Evolutionary conservation across 2,329 filamentous ascomycete species (phyloP), one percentile per base, ranked within the genome.

Genomic region (Diaporthe humulicola): DNA sequence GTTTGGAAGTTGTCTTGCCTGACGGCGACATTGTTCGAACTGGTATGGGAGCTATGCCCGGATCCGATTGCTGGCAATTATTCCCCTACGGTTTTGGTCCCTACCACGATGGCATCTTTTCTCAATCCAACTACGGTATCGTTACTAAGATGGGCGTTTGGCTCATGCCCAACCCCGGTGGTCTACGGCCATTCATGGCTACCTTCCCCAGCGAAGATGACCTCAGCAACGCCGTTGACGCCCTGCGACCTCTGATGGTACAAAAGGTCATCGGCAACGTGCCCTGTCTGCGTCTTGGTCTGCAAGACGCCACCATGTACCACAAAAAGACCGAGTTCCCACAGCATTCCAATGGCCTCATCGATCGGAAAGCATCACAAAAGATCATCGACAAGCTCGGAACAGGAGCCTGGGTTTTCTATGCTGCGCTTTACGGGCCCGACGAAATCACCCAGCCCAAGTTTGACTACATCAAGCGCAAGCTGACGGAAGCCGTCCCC

Each of bases 261-360:
- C 54, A 57, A 57, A 57, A 57, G 54, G 7, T 57, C 2, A 57
- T 57, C 14, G 54, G 54, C 17, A 57, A 57, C 54, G 54, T 57
- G 30, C 54, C 54, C 9, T 57, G 54, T 17, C 54, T 57, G 17
- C 54, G 54, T n/a, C 54, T 57, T 22, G 54, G 54, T 57, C 28
- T 57, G 17, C 54, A 57, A n/a, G 54, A 57, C 30, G 54, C 54
- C 54, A 57, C 30, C 17, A 57, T 57, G 30, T 57, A 57, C 19
- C 54, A 57, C 30, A 57, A 57, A n/a, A 57, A 57, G 54, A 57
- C 54, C 17, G 54, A 57, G 19, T 57, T 57, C 54, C 54, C 54
- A 36, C 54, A 36, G 8, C 54, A 36, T 22, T 12, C 54, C 30
- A 57, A 36, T 4, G 54, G 54, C 7, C 54, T 57, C 17, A 17